Evolutionary conservation across 2,329 filamentous ascomycete genomes (phyloP).

Genomic region (Fusarium camptoceras): DNA sequence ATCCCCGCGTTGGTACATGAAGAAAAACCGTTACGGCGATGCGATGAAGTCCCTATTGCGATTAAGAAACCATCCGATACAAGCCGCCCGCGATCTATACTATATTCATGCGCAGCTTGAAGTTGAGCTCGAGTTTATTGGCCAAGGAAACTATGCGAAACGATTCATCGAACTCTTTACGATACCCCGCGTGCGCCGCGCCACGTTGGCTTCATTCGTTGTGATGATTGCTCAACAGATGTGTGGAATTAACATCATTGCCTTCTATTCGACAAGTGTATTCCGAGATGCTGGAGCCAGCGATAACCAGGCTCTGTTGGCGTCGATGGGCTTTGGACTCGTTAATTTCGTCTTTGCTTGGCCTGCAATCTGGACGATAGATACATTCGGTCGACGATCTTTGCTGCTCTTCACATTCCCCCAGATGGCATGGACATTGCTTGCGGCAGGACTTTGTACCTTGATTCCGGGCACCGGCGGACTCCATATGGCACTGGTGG

Average conservation of each 20-base stretch:
- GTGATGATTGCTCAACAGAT: slow-evolving; percentile 85
- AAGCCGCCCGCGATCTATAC: slow-evolving; percentile 71
- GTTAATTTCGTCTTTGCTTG: slow-evolving; percentile 69
- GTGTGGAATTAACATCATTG: slow-evolving; percentile 78
- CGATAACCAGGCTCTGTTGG: slow-evolving; percentile 67
- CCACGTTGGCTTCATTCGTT: slow-evolving; percentile 79
- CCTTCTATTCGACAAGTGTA: slow-evolving; percentile 78
- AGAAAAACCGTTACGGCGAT: slow-evolving; percentile 70
- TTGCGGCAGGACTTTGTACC: slow-evolving; percentile 62
- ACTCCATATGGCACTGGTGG: slow-evolving; percentile 59
- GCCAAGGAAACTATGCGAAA: slow-evolving; percentile 66
- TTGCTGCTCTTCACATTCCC: slow-evolving; percentile 59
- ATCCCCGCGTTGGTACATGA: slow-evolving; percentile 74
- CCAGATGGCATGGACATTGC: slow-evolving; percentile 57
- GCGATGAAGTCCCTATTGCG: slow-evolving; percentile 68
- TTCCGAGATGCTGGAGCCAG: slow-evolving; percentile 68
- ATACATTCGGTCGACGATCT: slow-evolving; percentile 66
- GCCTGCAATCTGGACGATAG: slow-evolving; percentile 70
- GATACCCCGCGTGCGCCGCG: slow-evolving; percentile 75
- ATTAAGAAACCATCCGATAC: slow-evolving; percentile 66
- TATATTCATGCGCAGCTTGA: slow-evolving; percentile 73
- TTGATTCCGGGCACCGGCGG: slow-evolving; percentile 57
- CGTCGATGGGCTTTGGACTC: slow-evolving; percentile 68
- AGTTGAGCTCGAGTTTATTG: slow-evolving; percentile 65
- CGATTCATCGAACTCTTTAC: slow-evolving; percentile 76